phyloP scores from a whole-genome alignment of 176 grass and related monocot species.

The Panicum miliaceum region DNA sequence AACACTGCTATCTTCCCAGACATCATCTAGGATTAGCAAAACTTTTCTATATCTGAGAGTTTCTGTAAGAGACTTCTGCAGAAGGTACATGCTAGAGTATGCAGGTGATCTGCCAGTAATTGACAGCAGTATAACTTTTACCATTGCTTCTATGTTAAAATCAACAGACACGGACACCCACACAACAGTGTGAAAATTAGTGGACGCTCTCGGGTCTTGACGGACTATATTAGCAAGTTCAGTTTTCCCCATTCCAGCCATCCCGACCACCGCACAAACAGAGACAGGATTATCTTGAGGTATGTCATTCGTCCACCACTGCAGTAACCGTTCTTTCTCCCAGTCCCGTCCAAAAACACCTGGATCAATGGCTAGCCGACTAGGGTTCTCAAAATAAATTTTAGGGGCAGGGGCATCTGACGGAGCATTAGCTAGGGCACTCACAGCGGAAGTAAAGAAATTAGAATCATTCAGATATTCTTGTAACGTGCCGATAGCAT shows the following conservation, averaged over 20 bases:
- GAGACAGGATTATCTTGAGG: background rate
- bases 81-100: background rate
- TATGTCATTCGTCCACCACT: background rate
- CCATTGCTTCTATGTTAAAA: background rate
- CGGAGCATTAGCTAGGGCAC: too few species aligned
- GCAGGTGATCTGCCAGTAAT: background rate
- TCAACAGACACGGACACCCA: background rate
- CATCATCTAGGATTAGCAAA: background rate
- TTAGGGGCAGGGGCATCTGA: too few species aligned
- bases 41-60: background rate
- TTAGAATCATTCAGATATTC: too few species aligned
- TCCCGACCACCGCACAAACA: background rate
- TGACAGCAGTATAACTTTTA: background rate
- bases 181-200: background rate
- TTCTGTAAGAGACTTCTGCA: background rate
- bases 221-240: background rate
- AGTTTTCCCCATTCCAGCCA: slow-evolving; percentile 23
- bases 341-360: background rate
- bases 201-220: background rate
- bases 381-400: too few species aligned
- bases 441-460: too few species aligned
- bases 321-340: background rate
- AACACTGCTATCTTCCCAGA: background rate
- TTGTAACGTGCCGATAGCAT: too few species aligned
- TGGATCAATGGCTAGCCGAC: background rate